phyloP scores from a whole-genome alignment of 2,329 filamentous ascomycete species.

The Aspergillus awamori region DNA sequence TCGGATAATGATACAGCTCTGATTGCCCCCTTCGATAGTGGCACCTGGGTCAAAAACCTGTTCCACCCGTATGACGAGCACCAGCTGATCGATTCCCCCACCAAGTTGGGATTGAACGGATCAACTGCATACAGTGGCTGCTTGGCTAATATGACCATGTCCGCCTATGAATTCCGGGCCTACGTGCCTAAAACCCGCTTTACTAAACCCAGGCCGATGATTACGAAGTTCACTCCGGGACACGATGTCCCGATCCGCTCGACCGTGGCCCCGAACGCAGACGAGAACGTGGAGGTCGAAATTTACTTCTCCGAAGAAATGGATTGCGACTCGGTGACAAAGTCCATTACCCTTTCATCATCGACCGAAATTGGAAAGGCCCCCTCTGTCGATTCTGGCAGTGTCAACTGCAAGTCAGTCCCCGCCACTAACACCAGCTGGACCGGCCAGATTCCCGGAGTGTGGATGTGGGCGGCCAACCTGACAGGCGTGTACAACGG shows the following conservation, averaged over 20 bases:
- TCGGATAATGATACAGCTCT: slow-evolving; percentile 49
- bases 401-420: slow-evolving; percentile 50
- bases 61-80: slow-evolving; percentile 63
- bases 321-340: slow-evolving; percentile 58
- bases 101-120: slow-evolving; percentile 50
- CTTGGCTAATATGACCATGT: slow-evolving; percentile 54
- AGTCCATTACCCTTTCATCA: slow-evolving; percentile 55
- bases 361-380: slow-evolving; percentile 50
- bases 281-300: slow-evolving; percentile 52
- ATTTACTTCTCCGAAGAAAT: slow-evolving; percentile 62
- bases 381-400: slow-evolving; percentile 48
- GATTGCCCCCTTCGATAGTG: slow-evolving; percentile 57
- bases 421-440: slow-evolving; percentile 35
- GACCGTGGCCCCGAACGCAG: slow-evolving; percentile 39
- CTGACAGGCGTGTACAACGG: slow-evolving; percentile 62
- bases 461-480: slow-evolving; percentile 57
- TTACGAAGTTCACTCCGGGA: slow-evolving; percentile 62
- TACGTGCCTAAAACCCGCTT: slow-evolving; percentile 58
- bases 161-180: slow-evolving; percentile 60
- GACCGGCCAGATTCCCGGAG: slow-evolving; percentile 55
- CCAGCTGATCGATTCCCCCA: slow-evolving; percentile 49
- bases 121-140: slow-evolving; percentile 57
- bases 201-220: slow-evolving; percentile 55
- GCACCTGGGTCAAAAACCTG: slow-evolving; percentile 62
- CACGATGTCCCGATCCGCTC: slow-evolving; percentile 61